A percentile compares a stretch with the other conserved stretches of the same genome.
phyloP scores from a whole-genome alignment of 2,329 filamentous ascomycete genomes.

The Tolypocladium paradoxum region DNA sequence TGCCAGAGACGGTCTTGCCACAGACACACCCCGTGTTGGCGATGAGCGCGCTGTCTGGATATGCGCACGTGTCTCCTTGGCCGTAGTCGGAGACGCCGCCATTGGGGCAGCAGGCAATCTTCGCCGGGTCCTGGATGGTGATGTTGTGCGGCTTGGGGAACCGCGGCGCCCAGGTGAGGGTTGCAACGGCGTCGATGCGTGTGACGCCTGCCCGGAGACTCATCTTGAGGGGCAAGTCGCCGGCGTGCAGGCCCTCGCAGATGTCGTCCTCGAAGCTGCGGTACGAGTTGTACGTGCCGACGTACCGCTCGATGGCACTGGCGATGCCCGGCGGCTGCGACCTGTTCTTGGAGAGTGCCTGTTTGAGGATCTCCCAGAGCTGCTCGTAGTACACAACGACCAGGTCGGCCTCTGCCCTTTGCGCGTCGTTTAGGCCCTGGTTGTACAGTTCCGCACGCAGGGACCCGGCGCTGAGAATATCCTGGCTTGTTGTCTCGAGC shows the following conservation, averaged over 20 bases:
- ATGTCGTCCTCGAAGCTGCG: constrained; percentile 20
- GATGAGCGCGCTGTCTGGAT: constrained; percentile 20
- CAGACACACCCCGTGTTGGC: constrained; percentile 21
- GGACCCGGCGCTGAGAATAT: constrained; percentile 16
- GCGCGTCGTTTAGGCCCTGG: constrained; percentile 10
- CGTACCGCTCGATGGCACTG: constrained; percentile 20
- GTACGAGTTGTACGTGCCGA: constrained; percentile 19
- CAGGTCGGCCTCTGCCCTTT: constrained; percentile 12
- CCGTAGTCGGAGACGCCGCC: constrained; percentile 11
- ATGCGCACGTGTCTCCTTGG: constrained; percentile 13
- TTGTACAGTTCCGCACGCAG: constrained; percentile 16
- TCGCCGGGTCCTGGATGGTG: constrained; percentile 21
- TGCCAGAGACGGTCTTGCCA: constrained; percentile 15
- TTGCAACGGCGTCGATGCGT: constrained; percentile 15
- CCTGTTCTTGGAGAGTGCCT: constrained; percentile 16
- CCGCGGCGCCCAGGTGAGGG: constrained; percentile 18
- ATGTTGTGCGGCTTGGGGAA: constrained; percentile 15
- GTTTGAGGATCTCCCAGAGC: constrained; percentile 20
- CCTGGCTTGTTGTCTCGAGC: constrained; percentile 14
- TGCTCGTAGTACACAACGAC: constrained; percentile 16
- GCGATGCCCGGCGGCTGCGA: constrained; percentile 4
- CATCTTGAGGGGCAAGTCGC: constrained; percentile 19
- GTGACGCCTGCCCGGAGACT: constrained; percentile 21
- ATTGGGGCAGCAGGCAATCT: constrained; percentile 21
- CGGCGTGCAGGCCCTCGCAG: constrained; percentile 21